Base-by-base conservation (phyloP, 192 early-diverging fungal species). In the Borealophlyctis nickersoniae region DNA sequence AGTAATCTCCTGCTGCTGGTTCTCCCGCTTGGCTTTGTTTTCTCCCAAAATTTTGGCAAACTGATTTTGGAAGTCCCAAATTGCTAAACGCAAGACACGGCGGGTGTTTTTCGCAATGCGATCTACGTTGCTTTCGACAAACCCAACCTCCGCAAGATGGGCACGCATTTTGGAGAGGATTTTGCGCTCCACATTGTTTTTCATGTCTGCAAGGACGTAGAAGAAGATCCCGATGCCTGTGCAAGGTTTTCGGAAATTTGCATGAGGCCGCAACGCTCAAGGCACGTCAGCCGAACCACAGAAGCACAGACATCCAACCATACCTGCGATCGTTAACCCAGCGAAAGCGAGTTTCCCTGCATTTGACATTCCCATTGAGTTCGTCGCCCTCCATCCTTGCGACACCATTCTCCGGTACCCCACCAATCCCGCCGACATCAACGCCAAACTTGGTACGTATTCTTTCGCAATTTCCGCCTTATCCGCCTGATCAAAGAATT, bases 31-130 rank as follows among this genome's bases (percentile, higher is more conserved):
- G 9, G 45, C 50, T 48, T 62, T 32, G 36, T 62, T 69, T 31
- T 81, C 80, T 27, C 54, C 66, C 52, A 85, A 61, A 3, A 71
- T 56, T 27, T 71, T 53, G 26, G 66, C 65, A 65, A 85, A 85
- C 66, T 77, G 79, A 56, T 68, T 77, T 56, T 83, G 77, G 67
- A 85, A 76, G 11, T 80, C 77, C 67, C 75, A 80, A n/a, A 85
- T 73, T 27, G 73, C 70, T 14, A 75, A 36, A 28, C 68, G 68
- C 3, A 85, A 65, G 2, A 74, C 66, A 1, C 78, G 65, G 9
- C 67, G 32, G 0, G 76, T 75, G 59, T 58, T 63, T 14, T 60
- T 67, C 4, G 69, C 70, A 33, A 82, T 60, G n/a, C 74, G 75
- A 14, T 68, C 66, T 1, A 63, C 63, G 57, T 74, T 77, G 51